phyloP scores from a whole-genome alignment of 2,329 filamentous ascomycete genomes.

The Botrytis paeoniae region DNA sequence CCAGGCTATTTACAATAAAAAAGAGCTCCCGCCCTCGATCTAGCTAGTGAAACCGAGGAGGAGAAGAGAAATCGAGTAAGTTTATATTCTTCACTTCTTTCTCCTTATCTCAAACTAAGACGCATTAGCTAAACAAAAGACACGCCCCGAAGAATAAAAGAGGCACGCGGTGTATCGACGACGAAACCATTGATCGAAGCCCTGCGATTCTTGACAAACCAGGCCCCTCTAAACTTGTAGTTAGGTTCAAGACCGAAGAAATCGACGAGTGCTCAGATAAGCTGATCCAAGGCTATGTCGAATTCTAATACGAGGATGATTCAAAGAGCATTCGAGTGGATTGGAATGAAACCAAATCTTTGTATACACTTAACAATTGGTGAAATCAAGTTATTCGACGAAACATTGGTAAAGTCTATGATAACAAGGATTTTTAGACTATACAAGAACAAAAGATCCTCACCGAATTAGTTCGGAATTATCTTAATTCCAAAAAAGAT shows the following conservation, averaged over 20 bases:
- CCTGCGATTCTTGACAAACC: not conserved
- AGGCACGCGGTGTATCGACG: slow-evolving; percentile 5
- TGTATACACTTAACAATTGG: slow-evolving; percentile 1
- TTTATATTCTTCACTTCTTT: not conserved
- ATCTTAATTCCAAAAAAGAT: not conserved
- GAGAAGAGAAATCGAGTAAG: not conserved
- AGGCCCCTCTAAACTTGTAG: not conserved
- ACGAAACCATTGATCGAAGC: slow-evolving; percentile 5
- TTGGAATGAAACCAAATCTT: not conserved
- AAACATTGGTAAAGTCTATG: not conserved
- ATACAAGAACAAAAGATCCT: slow-evolving; percentile 5
- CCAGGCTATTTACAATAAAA: slow-evolving; percentile 3
- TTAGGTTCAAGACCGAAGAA: not conserved
- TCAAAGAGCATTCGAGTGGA: not conserved
- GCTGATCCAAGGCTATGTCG: not conserved
- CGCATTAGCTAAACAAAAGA: not conserved
- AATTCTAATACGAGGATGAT: not conserved
- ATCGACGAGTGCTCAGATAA: not conserved
- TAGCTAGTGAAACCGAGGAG: not conserved
- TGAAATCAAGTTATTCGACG: slow-evolving; percentile 8
- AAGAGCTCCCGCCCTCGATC: not conserved
- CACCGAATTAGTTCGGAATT: not conserved
- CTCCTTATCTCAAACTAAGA: not conserved
- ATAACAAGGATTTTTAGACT: not conserved
- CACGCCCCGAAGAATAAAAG: not conserved